Conservation (phyloP, 139 green algal species). For the Microglena sp. region DNA sequence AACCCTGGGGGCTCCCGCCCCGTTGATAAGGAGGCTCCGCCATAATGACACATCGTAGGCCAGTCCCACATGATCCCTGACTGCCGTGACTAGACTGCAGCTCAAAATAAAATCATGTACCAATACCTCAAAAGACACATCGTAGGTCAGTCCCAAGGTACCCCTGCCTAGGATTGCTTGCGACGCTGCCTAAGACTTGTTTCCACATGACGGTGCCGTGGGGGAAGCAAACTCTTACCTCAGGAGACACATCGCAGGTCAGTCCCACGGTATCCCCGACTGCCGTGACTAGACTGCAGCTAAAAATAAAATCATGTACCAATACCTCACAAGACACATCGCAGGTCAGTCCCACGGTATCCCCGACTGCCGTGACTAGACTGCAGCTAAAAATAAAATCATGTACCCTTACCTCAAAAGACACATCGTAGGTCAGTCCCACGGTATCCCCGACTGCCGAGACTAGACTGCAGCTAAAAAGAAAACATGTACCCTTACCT, state of each 20-base stretch:
- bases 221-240: no score
- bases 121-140: conserved; percentile 96
- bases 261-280: conserved; percentile 86
- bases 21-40: no score
- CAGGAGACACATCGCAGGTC: conserved; percentile 96
- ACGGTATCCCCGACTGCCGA: conserved; percentile 88
- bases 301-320: conserved; percentile 55
- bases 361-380: conserved; percentile 89
- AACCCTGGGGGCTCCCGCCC: no score
- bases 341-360: conserved; percentile 87
- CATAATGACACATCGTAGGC: no score
- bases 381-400: conserved; percentile 78
- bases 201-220: no score
- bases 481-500: conserved; percentile 41
- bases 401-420: conserved; percentile 71
- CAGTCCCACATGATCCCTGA: conserved; percentile 86
- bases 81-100: conserved; percentile 85
- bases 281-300: conserved; percentile 88
- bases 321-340: no score
- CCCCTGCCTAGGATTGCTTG: conserved; percentile 92
- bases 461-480: conserved; percentile 89
- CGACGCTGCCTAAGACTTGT: no score
- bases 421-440: conserved; percentile 96
- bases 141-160: conserved; percentile 92
- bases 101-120: no score